phyloP scores from a whole-genome alignment of 2,329 filamentous ascomycete genomes.

The Ascochyta fabae region DNA sequence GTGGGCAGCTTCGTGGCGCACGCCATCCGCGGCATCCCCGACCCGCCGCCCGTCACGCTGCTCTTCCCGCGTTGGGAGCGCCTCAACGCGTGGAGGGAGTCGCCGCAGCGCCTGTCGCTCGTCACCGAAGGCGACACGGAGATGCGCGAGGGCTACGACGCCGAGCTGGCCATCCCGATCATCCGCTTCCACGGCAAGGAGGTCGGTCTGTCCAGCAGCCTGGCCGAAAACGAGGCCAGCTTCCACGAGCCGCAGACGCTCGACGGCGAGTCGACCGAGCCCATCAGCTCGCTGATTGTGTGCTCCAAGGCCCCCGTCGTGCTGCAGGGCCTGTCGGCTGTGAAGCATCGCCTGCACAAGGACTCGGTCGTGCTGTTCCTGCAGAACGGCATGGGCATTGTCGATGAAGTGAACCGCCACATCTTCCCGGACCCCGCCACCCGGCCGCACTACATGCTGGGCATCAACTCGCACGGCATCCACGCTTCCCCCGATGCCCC shows the following conservation, averaged over 20 bases:
- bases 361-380: slow-evolving; percentile 77
- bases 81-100: slow-evolving; percentile 57
- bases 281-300: slow-evolving; percentile 77
- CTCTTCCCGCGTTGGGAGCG: slow-evolving; percentile 68
- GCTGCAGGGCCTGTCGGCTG: slow-evolving; percentile 67
- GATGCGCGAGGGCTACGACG: slow-evolving; percentile 52
- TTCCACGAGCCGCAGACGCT: slow-evolving; percentile 6
- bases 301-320: slow-evolving; percentile 76
- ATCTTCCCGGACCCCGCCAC: slow-evolving; percentile 71
- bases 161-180: slow-evolving; percentile 50
- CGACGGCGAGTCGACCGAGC: slow-evolving; percentile 48
- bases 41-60: slow-evolving; percentile 76
- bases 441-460: slow-evolving; percentile 79
- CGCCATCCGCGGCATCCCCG: slow-evolving; percentile 66
- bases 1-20: slow-evolving; percentile 81
- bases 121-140: slow-evolving; percentile 53
- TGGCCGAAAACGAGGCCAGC: not conserved
- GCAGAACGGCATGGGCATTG: slow-evolving; percentile 81
- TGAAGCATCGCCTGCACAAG: slow-evolving; percentile 70
- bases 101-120: slow-evolving; percentile 53
- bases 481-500: slow-evolving; percentile 51
- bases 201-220: slow-evolving; percentile 26
- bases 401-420: slow-evolving; percentile 75
- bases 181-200: slow-evolving; percentile 49
- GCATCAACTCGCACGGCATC: slow-evolving; percentile 67